Evolutionary conservation across 108 stramenopile species (phyloP).

Genomic region (Cylindrotheca fusiformis): DNA sequence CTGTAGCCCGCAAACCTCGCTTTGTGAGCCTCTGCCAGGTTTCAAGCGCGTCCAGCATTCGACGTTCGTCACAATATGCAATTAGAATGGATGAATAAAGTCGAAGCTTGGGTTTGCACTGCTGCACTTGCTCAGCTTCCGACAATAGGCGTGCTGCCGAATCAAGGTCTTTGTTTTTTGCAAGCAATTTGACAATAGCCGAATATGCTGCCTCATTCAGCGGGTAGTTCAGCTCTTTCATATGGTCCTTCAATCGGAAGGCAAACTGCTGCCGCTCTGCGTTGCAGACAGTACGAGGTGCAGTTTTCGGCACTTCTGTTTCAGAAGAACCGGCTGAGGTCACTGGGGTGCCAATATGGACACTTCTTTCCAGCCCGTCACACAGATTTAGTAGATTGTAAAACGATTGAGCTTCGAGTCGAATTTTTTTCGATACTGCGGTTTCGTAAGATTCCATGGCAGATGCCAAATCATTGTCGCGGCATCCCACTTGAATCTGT

Average conservation of each 20-base stretch:
- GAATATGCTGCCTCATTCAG: slow-evolving; percentile 80
- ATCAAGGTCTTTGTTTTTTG: slow-evolving; percentile 41
- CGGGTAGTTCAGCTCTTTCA: slow-evolving; percentile 55
- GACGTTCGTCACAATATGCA: slow-evolving; percentile 55
- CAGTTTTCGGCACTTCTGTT: neutral
- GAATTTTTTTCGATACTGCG: slow-evolving; percentile 35
- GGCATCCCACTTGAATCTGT: slow-evolving; percentile 68
- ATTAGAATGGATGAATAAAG: slow-evolving; percentile 63
- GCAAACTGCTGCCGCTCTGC: slow-evolving; percentile 56
- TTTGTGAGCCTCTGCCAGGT: slow-evolving; percentile 55
- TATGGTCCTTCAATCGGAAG: slow-evolving; percentile 61
- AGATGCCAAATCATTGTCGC: slow-evolving; percentile 48
- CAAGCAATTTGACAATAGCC: slow-evolving; percentile 70
- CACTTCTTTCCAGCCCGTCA: slow-evolving; percentile 57
- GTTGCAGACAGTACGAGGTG: slow-evolving; percentile 7
- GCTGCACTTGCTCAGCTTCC: slow-evolving; percentile 61
- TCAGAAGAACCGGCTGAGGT: neutral
- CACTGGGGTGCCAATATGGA: slow-evolving; percentile 80
- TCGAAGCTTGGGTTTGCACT: slow-evolving; percentile 77
- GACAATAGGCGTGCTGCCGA: slow-evolving; percentile 49
- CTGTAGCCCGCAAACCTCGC: slow-evolving; percentile 39
- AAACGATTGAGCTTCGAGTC: slow-evolving; percentile 70
- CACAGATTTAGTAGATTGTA: slow-evolving; percentile 84
- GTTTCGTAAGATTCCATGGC: slow-evolving; percentile 56
- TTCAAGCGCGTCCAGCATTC: slow-evolving; percentile 37